Evolutionary conservation across 1,284 basidiomycete genomes (phyloP).

Genomic region (Cryptococcus sp.): DNA sequence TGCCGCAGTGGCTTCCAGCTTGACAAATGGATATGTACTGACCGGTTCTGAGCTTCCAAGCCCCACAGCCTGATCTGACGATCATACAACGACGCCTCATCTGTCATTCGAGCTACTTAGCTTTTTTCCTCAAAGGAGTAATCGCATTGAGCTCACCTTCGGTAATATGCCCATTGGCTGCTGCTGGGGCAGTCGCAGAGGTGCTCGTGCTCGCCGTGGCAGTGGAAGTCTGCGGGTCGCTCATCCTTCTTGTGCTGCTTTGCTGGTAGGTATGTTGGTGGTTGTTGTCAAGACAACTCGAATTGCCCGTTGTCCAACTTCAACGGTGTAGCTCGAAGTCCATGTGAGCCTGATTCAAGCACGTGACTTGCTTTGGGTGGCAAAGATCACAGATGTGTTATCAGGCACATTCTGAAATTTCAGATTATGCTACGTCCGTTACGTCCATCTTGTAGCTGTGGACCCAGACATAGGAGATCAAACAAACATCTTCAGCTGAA

Average conservation of each 20-base stretch:
- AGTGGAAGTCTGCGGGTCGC: constrained; percentile 4
- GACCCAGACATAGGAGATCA: too few species aligned
- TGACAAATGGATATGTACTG: constrained; percentile 25
- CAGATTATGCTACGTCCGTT: constrained; percentile 1
- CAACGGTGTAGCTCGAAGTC: neutral
- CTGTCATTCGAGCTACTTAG: constrained; percentile 48
- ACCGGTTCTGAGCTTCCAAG: constrained; percentile 94
- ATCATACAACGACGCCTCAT: constrained; percentile 88
- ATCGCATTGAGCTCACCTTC: constrained; percentile 33
- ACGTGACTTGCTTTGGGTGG: neutral
- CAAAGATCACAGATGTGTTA: neutral
- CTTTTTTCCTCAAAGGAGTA: neutral
- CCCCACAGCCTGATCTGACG: constrained; percentile 98
- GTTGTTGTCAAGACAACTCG: too few species aligned
- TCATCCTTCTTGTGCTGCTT: neutral
- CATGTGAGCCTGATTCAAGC: constrained; percentile 7
- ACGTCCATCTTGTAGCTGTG: neutral
- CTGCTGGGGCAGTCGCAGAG: too few species aligned
- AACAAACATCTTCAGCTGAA: neutral
- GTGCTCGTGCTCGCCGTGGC: neutral
- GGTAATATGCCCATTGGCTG: constrained; percentile 35
- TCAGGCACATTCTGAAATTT: constrained; percentile 19
- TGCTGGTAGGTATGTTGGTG: neutral
- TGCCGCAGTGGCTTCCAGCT: neutral
- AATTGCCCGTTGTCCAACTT: too few species aligned